Conservation (phyloP, 768 basidiomycete genomes). For the Saitozyma podzolica region DNA sequence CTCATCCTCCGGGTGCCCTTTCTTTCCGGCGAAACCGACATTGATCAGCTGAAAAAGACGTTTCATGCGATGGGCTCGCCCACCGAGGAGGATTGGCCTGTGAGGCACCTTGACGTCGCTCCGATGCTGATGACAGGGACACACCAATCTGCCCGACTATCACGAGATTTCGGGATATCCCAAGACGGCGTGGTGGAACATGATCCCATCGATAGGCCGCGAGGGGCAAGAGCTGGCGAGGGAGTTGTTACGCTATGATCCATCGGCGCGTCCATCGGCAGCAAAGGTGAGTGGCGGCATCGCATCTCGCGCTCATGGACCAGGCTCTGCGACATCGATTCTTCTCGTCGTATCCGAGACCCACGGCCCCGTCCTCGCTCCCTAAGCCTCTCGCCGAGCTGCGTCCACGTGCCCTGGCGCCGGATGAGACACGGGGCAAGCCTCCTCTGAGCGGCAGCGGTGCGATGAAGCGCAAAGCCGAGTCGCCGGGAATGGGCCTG, state of each 20-base stretch:
- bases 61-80: slow-evolving; percentile 95
- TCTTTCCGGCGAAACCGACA: slow-evolving; percentile 89
- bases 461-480: slow-evolving; percentile 38
- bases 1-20: slow-evolving; percentile 95
- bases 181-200: slow-evolving; percentile 73
- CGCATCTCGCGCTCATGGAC: background rate
- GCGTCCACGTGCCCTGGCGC: slow-evolving; percentile 59
- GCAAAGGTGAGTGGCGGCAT: slow-evolving; percentile 62
- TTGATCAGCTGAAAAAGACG: slow-evolving; percentile 93
- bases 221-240: slow-evolving; percentile 80
- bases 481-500: slow-evolving; percentile 25
- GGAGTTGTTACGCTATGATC: slow-evolving; percentile 81
- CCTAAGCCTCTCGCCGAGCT: slow-evolving; percentile 64
- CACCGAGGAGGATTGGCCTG: slow-evolving; percentile 96
- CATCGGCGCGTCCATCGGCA: slow-evolving; percentile 74
- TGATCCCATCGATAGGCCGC: slow-evolving; percentile 86
- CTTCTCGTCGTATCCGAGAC: slow-evolving; percentile 80
- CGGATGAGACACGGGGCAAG: slow-evolving; percentile 49
- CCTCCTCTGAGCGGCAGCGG: slow-evolving; percentile 19
- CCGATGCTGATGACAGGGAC: slow-evolving; percentile 62
- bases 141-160: slow-evolving; percentile 87
- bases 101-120: slow-evolving; percentile 52
- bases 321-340: slow-evolving; percentile 86
- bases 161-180: slow-evolving; percentile 82
- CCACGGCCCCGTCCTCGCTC: slow-evolving; percentile 82